A percentile compares a stretch with the other conserved stretches of the same genome.
These are phyloP conservation scores for Nemophila menziesii DNA, from an alignment of 257 asterid genomes.

Conservation along the genomic window DNA sequence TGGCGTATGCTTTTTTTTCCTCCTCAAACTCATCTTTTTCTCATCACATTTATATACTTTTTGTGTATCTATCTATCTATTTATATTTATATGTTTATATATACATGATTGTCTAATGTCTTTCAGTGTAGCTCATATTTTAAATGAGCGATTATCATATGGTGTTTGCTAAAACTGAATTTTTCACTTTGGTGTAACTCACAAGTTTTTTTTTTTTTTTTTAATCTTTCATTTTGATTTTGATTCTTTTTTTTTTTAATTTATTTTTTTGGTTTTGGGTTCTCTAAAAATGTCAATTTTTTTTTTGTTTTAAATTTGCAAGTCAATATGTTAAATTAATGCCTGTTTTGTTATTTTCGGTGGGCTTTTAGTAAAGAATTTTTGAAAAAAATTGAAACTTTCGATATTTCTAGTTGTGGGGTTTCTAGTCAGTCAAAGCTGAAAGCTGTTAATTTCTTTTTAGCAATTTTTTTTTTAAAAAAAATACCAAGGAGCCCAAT, in stretches of 20 bases:
- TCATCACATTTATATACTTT: conserved; percentile 4
- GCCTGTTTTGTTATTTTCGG: background rate
- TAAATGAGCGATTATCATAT: too few relatives aligned
- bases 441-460: too few relatives aligned
- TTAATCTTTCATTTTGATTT: background rate
- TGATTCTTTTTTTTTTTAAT: background rate
- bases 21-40: conserved; percentile 2
- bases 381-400: background rate
- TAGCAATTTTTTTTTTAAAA: too few relatives aligned
- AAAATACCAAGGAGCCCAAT: too few relatives aligned
- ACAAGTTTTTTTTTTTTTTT: too few relatives aligned
- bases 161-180: too few relatives aligned
- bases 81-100: background rate
- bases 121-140: background rate
- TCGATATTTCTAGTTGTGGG: conserved; percentile 3
- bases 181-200: too few relatives aligned
- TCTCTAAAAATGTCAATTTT: background rate
- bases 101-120: background rate
- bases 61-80: background rate
- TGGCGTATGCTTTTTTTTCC: conserved; percentile 47
- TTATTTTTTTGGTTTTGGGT: background rate
- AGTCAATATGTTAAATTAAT: background rate
- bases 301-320: background rate
- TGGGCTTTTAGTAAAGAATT: background rate
- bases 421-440: too few relatives aligned